Conservation (phyloP, 148 eudicot species). For the Camellia lanceoleosa region DNA sequence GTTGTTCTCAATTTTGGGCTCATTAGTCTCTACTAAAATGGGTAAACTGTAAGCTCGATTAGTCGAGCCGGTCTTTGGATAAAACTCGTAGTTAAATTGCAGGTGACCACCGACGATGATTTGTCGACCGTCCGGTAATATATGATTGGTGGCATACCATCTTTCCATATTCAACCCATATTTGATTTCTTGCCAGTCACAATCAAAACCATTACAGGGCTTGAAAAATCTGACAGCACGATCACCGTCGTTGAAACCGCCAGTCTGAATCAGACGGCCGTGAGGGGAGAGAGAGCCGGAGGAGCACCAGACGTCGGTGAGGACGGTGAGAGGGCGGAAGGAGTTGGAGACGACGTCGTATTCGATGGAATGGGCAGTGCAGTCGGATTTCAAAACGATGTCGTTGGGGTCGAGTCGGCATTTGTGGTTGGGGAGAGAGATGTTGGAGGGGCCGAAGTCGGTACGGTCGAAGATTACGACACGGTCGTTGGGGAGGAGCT, state of each 20-base stretch:
- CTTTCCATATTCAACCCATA: constrained; percentile 14
- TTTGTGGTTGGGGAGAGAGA: constrained; percentile 24
- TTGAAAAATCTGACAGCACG: constrained; percentile 22
- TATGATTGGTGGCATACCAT: constrained; percentile 42
- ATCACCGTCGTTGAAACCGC: constrained; percentile 35
- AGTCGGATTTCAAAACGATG: constrained; percentile 18
- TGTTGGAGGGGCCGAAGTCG: constrained; percentile 42
- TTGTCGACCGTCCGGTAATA: constrained; percentile 35
- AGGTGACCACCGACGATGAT: constrained; percentile 35
- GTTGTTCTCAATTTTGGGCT: constrained; percentile 41
- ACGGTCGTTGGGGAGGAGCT: constrained; percentile 39
- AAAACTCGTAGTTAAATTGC: constrained; percentile 38
- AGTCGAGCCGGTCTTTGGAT: constrained; percentile 25
- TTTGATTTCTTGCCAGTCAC: constrained; percentile 33
- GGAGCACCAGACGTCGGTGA: constrained; percentile 39
- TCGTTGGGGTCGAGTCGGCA: constrained; percentile 29
- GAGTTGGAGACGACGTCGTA: constrained; percentile 20
- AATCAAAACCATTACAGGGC: constrained; percentile 25
- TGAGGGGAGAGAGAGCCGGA: constrained; percentile 31
- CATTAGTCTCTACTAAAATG: constrained; percentile 42
- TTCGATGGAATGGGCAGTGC: constrained; percentile 39
- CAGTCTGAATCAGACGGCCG: constrained; percentile 34
- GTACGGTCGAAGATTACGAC: constrained; percentile 49
- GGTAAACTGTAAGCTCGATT: constrained; percentile 19
- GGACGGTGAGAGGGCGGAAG: constrained; percentile 31